phyloP scores from a whole-genome alignment of 345 rosid genomes.

The Firmiana major region DNA sequence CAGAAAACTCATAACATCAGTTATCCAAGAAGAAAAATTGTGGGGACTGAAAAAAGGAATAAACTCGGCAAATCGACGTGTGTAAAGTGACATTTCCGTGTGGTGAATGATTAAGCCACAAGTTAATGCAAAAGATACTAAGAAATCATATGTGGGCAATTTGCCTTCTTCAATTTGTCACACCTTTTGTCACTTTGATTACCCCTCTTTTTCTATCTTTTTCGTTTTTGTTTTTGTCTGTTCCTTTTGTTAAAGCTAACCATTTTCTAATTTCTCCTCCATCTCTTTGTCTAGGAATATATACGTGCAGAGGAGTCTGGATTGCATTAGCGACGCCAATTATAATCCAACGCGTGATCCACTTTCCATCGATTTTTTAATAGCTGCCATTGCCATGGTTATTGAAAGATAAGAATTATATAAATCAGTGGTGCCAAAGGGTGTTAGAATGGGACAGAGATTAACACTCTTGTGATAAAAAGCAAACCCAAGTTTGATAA shows the following conservation, averaged over 20 bases:
- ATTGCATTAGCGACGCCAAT: not conserved
- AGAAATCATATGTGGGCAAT: not conserved
- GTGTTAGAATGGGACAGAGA: constrained; percentile 15
- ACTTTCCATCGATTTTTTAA: not conserved
- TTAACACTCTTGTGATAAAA: constrained; percentile 6
- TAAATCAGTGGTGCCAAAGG: constrained; percentile 8
- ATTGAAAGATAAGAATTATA: not conserved
- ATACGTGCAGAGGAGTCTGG: not conserved
- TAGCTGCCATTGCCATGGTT: not conserved
- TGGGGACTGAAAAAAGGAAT: constrained; percentile 4
- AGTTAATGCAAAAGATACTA: not conserved
- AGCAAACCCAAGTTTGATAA: constrained; percentile 28
- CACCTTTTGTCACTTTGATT: constrained; percentile 1
- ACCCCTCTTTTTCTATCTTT: not conserved
- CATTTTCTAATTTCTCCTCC: not conserved
- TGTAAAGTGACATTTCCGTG: not conserved
- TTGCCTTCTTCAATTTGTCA: constrained; percentile 12
- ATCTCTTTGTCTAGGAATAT: not conserved
- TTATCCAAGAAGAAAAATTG: not conserved
- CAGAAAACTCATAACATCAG: not conserved
- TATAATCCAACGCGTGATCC: not conserved
- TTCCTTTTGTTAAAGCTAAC: not conserved
- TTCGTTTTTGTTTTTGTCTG: not conserved
- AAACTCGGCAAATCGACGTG: not conserved
- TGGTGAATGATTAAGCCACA: too few relatives aligned